Base-by-base conservation (phyloP, 1,139 yeast genomes). In the Yamadazyma trypodendri region DNA sequence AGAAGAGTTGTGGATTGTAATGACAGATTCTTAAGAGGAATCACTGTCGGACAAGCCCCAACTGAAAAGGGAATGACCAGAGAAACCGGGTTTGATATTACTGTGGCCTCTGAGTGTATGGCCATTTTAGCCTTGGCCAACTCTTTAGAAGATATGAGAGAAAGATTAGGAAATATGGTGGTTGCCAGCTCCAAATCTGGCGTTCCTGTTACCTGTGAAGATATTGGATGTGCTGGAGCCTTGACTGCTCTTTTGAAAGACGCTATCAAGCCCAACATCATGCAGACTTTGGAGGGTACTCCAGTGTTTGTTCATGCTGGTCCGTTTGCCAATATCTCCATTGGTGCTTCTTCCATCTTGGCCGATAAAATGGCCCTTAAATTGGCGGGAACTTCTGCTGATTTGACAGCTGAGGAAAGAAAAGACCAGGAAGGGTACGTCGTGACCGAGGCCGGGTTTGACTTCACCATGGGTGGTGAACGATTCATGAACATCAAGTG, bases 381-480 rank as follows among this genome's bases (percentile, higher is more conserved):
- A 68, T 77, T 92, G 51, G 90, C 94, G 31, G 96, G 96, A 62
- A 83, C 77, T 31, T 62, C 76, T 4, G 72, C 57, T 60, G 74
- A 52, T 52, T 58, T 61, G 56, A 65, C 71, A 42, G 68, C 68
- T 30, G 76, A 72, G 46, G 78, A 75, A 47, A 77, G 77, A 56
- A 60, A 61, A 44, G 75, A 76, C 51, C 80, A 83, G 59, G 79
- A 84, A 51, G 97, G 97, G 50, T 90, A 82, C 58, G 97, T 90
- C 43, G 90, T 90, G 41, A 90, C 97, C 36, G 97, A 90, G 65
- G 97, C 97, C 25, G 98, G 97, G 44, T 92, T 92, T 71, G 98
- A 92, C 65, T 90, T 92, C 75, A 92, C 97, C 39, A 92, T 92
- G 97, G 98, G 98, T 60, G 97, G 97, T 60, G 98, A 92, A 70